These are phyloP conservation scores for Saururus chinensis DNA, from an alignment of 164 flowering plant species.

Conservation along the genomic window DNA sequence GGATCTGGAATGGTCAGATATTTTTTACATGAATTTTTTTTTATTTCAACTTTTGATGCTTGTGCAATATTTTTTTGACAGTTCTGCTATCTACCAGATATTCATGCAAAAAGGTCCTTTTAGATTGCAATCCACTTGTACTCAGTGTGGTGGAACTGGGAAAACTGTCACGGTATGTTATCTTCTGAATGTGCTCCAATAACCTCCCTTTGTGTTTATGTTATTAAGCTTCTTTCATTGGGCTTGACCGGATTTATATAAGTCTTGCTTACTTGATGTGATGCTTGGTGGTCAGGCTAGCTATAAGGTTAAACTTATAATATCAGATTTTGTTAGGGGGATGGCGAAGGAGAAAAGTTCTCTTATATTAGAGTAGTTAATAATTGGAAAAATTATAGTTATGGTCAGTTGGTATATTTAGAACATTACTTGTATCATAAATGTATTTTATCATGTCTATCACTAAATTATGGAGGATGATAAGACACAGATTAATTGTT, in stretches of 20 bases:
- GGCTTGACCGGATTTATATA: background rate
- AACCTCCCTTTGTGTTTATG: background rate
- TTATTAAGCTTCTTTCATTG: background rate
- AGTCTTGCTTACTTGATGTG: too few relatives aligned
- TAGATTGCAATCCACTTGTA: constrained; percentile 59
- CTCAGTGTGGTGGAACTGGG: constrained; percentile 71
- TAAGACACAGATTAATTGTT: too few relatives aligned
- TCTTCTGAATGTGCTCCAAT: background rate
- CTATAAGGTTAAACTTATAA: too few relatives aligned
- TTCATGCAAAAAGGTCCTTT: constrained; percentile 57
- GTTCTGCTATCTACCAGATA: constrained; percentile 20
- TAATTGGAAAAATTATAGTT: too few relatives aligned
- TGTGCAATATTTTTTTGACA: background rate
- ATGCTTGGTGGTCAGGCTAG: too few relatives aligned
- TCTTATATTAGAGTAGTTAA: too few relatives aligned
- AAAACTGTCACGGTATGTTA: constrained; percentile 53
- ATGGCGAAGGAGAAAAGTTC: too few relatives aligned
- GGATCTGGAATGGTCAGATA: constrained; percentile 79
- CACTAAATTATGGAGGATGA: too few relatives aligned
- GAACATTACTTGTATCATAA: too few relatives aligned
- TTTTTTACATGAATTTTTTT: background rate
- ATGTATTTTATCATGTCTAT: too few relatives aligned
- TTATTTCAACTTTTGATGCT: background rate
- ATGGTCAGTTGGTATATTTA: too few relatives aligned
- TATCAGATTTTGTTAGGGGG: too few relatives aligned